phyloP scores from a whole-genome alignment of 2,329 filamentous ascomycete genomes.

The Talaromyces rugulosus region DNA sequence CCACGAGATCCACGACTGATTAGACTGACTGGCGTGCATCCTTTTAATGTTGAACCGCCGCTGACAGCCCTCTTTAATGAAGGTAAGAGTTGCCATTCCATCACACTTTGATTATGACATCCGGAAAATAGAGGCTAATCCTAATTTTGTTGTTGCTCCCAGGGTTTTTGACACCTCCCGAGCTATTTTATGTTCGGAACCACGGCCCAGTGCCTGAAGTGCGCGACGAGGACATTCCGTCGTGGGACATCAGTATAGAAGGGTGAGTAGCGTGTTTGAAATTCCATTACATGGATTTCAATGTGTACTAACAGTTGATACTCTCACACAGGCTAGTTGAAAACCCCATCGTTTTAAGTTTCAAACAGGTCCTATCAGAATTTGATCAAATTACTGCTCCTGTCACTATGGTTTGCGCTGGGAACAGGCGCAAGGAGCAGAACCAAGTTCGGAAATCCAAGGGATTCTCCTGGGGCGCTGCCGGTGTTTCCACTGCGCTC shows the following conservation, averaged over 20 bases:
- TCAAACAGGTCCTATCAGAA: constrained; percentile 67
- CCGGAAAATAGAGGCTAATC: not conserved
- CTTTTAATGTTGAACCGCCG: constrained; percentile 86
- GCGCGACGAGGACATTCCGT: constrained; percentile 64
- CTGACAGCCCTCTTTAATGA: constrained; percentile 71
- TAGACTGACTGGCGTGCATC: constrained; percentile 80
- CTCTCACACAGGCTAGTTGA: constrained; percentile 60
- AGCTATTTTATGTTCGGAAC: constrained; percentile 88
- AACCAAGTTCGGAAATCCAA: constrained; percentile 88
- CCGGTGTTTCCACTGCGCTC: constrained; percentile 78
- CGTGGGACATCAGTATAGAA: constrained; percentile 81
- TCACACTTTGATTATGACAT: not conserved
- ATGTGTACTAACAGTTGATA: not conserved
- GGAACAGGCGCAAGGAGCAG: constrained; percentile 88
- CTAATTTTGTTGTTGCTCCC: not conserved
- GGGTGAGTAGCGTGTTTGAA: constrained; percentile 43
- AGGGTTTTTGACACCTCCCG: constrained; percentile 81
- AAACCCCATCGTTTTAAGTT: constrained; percentile 65
- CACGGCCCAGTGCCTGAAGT: constrained; percentile 80
- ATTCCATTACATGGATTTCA: not conserved
- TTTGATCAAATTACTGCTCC: constrained; percentile 82
- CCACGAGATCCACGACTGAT: constrained; percentile 76
- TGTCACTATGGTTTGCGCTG: constrained; percentile 84
- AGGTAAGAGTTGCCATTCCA: constrained; percentile 20
- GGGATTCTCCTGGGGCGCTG: constrained; percentile 90